Evolutionary conservation across 2,329 filamentous ascomycete species (phyloP).

Genomic region (Trichoderma atrobrunneum): DNA sequence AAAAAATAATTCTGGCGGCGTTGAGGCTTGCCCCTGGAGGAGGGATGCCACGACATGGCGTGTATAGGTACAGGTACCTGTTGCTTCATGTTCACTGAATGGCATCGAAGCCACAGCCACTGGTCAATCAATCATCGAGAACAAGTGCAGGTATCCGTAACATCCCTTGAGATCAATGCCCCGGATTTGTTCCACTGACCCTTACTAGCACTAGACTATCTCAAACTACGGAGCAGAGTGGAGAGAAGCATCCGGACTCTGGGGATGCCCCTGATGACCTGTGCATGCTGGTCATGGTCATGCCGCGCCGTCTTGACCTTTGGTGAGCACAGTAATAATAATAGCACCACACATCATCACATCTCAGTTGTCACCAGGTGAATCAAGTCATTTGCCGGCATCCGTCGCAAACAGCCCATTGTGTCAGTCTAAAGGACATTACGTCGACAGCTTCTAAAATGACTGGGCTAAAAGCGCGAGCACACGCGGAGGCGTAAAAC

Average conservation of each 20-base stretch:
- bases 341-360: background rate
- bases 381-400: background rate
- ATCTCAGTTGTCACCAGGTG: background rate
- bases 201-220: background rate
- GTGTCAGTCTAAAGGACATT: background rate
- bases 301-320: background rate
- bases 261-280: conserved; percentile 8
- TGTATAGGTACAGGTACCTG: background rate
- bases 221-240: background rate
- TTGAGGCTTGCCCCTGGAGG: background rate
- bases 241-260: conserved; percentile 4
- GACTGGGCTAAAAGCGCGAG: background rate
- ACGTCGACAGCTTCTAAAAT: background rate
- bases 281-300: background rate
- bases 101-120: background rate
- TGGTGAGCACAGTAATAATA: background rate
- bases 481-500: background rate
- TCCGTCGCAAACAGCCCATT: background rate
- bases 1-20: background rate
- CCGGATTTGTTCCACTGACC: background rate
- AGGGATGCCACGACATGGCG: background rate
- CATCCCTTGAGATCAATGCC: background rate
- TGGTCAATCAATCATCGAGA: background rate
- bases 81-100: background rate
- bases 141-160: background rate